Conservation (phyloP, 1,284 basidiomycete genomes). For the Microbotryum scabiosae region DNA sequence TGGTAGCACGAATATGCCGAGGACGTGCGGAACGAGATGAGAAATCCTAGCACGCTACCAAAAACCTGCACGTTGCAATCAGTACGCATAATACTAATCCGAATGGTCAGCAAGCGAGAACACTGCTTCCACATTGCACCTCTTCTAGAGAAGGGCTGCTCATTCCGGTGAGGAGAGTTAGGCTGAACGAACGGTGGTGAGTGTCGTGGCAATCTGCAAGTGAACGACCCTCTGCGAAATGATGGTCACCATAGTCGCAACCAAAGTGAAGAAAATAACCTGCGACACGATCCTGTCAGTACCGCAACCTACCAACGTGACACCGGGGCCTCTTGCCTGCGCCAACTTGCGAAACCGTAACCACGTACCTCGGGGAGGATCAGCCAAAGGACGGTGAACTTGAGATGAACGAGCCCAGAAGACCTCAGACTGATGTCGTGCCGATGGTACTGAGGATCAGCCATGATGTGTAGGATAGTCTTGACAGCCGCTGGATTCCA, state of each 20-base stretch:
- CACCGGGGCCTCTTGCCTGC: too few species aligned
- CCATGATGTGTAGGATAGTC: not conserved
- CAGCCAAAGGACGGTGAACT: slow-evolving; percentile 9
- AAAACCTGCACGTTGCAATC: slow-evolving; percentile 45
- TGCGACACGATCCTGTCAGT: too few species aligned
- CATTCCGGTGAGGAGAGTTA: not conserved
- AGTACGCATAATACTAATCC: too few species aligned
- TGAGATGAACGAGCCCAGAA: slow-evolving; percentile 9
- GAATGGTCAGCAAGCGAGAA: too few species aligned
- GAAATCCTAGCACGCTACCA: slow-evolving; percentile 58
- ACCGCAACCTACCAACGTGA: too few species aligned
- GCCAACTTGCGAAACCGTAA: too few species aligned
- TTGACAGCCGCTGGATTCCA: too few species aligned
- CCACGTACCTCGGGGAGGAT: slow-evolving; percentile 8
- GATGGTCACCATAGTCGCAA: not conserved
- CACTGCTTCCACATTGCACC: not conserved
- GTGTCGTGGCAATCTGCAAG: not conserved
- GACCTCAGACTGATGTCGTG: not conserved
- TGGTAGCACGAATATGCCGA: slow-evolving; percentile 68
- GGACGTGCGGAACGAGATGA: slow-evolving; percentile 58
- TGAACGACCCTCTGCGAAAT: not conserved
- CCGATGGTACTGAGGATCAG: not conserved
- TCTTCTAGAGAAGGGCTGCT: not conserved
- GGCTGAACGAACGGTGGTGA: not conserved
- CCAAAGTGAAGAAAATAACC: too few species aligned